Base-by-base conservation (phyloP, 306 rosid genomes). In the Glycyrrhiza uralensis region DNA sequence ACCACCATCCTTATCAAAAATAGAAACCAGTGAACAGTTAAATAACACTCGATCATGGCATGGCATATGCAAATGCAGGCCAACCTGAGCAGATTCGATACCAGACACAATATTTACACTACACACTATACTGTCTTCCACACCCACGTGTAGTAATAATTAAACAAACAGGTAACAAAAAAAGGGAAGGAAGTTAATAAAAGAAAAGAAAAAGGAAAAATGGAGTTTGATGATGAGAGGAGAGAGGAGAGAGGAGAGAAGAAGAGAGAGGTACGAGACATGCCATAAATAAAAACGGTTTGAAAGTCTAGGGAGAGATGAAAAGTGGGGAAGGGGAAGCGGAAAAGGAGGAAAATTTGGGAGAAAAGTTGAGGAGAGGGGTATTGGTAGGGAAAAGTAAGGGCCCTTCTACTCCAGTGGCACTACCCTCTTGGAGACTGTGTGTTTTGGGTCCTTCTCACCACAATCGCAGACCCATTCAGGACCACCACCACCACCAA, bases 261-360 rank as follows among this genome's bases (percentile, higher is more conserved):
- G 19, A 45, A 2, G 14, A 15, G 32, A 38, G 39, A 24, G 12
- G 1, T 6, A 7, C 41, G 8, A 12, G 36, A 7, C 10, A 29
- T 3, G 63, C 15, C 72, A 74, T 64, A 55, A 81, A 76, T 72
- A 7, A 49, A 46, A 71, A 66, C 18, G 22, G 15, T 36, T 12
- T 0, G 47, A 58, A 20, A 44, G 44, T 18, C 4, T 32, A 35
- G 79, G 30, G 63, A 75, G 74, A 69, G 85, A 72, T 79, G 93
- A 87, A 76, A 81, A 71, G 87, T 65, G 76, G 75, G 61, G 89
- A 74, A 65, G 77, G 67, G 54, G 84, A 51, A 79, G 87, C 85
- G 78, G 87, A 80, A 93, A 91, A 89, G 91, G 88, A 80, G 87
- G 96, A 85, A 85, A 93, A 81, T 4, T 87, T 87, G 75, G 85